Conservation (phyloP, 2,329 filamentous ascomycete species). For the Calonectria leucothoes region DNA sequence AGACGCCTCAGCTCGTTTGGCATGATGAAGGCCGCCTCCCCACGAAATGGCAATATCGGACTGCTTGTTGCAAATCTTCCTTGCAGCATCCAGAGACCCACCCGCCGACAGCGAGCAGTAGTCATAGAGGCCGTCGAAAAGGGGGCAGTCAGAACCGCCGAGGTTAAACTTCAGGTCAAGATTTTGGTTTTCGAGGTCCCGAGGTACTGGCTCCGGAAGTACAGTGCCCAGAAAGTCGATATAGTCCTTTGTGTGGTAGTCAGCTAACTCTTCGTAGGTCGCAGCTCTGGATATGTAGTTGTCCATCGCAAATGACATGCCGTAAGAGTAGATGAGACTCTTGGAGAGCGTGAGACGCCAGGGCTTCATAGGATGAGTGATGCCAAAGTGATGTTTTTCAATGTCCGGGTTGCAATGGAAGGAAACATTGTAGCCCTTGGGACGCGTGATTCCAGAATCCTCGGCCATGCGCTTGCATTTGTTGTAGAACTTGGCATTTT, state of each 20-base stretch:
- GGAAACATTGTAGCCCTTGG: constrained; percentile 90
- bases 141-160: constrained; percentile 90
- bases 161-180: constrained; percentile 84
- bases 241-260: constrained; percentile 91
- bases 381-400: constrained; percentile 96
- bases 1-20: constrained; percentile 91
- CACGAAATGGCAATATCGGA: constrained; percentile 98
- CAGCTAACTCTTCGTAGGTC: constrained; percentile 86
- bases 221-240: constrained; percentile 86
- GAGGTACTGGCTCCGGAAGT: constrained; percentile 70
- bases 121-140: constrained; percentile 95
- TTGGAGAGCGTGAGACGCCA: constrained; percentile 97
- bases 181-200: constrained; percentile 73
- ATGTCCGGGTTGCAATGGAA: constrained; percentile 96
- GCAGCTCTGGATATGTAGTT: constrained; percentile 87
- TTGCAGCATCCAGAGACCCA: constrained; percentile 88
- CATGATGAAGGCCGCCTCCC: constrained; percentile 96
- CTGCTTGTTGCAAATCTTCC: constrained; percentile 86
- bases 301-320: constrained; percentile 97
- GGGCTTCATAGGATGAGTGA: constrained; percentile 98
- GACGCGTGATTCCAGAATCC: constrained; percentile 78
- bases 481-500: constrained; percentile 67
- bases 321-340: constrained; percentile 92
- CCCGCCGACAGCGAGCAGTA: constrained; percentile 96
- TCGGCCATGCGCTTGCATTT: constrained; percentile 68